Percentiles rank a stretch among this genome's conserved stretches.
These are phyloP conservation scores for Fibroporia radiculosa DNA, from an alignment of 768 basidiomycete species.

Conservation along the genomic window DNA sequence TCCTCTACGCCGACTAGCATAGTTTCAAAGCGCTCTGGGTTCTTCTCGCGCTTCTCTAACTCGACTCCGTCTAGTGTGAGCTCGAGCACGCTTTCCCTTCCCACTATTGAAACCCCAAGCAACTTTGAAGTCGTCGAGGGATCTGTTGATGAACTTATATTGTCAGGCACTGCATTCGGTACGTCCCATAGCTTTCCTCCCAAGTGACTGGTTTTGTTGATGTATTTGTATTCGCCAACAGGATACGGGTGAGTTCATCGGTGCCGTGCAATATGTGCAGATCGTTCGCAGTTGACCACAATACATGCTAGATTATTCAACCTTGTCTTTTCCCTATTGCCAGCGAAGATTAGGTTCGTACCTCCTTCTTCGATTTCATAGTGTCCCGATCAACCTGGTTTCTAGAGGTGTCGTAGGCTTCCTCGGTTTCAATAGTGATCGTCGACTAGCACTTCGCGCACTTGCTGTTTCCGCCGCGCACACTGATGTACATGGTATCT, in stretches of 20 bases:
- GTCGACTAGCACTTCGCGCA: slow-evolving; percentile 59
- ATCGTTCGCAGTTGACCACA: not conserved
- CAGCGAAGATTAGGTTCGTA: slow-evolving; percentile 58
- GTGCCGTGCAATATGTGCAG: not conserved
- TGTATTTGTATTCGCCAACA: too few relatives aligned
- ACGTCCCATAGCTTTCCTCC: slow-evolving; percentile 14
- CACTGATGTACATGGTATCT: slow-evolving; percentile 67
- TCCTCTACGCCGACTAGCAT: slow-evolving; percentile 3
- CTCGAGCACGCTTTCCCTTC: slow-evolving; percentile 14
- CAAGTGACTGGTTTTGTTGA: too few relatives aligned
- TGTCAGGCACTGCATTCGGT: slow-evolving; percentile 77
- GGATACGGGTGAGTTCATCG: slow-evolving; percentile 21
- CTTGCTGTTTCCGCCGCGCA: slow-evolving; percentile 60
- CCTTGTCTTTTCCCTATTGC: slow-evolving; percentile 69
- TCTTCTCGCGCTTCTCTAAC: slow-evolving; percentile 22
- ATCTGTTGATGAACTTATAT: slow-evolving; percentile 61
- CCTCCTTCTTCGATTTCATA: not conserved
- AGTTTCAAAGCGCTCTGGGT: slow-evolving; percentile 12
- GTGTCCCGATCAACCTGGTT: not conserved
- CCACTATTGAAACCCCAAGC: slow-evolving; percentile 5
- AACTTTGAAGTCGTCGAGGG: slow-evolving; percentile 30
- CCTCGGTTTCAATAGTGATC: slow-evolving; percentile 68
- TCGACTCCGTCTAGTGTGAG: slow-evolving; percentile 13
- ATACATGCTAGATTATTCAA: slow-evolving; percentile 66
- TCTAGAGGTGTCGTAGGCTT: slow-evolving; percentile 65